Evolutionary conservation across 192 early-diverging fungal species (phyloP).

Genomic region (Coemansia sp.): DNA sequence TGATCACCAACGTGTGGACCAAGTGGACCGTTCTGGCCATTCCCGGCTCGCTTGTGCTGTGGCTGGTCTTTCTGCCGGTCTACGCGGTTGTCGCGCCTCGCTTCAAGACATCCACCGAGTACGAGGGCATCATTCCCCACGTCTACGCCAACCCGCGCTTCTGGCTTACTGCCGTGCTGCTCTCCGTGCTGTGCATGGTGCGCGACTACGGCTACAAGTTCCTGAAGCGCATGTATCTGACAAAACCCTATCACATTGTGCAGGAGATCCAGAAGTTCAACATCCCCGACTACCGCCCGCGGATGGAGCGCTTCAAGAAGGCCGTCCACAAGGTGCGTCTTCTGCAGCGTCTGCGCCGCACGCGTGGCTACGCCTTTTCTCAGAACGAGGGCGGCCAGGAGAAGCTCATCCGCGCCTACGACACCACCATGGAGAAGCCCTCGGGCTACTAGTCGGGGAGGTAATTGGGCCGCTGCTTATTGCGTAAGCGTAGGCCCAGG

Average conservation of each 20-base stretch:
- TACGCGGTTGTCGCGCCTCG: slow-evolving; percentile 77
- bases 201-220: slow-evolving; percentile 96
- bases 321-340: slow-evolving; percentile 96
- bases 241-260: slow-evolving; percentile 90
- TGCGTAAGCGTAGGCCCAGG: too few relatives aligned
- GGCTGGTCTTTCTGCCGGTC: slow-evolving; percentile 84
- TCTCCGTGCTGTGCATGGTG: slow-evolving; percentile 83
- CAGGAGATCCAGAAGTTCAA: slow-evolving; percentile 99
- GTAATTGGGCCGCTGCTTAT: background rate
- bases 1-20: slow-evolving; percentile 90
- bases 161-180: slow-evolving; percentile 83
- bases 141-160: slow-evolving; percentile 71
- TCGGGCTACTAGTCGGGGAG: slow-evolving; percentile 41
- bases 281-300: slow-evolving; percentile 95
- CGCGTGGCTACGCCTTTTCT: slow-evolving; percentile 95
- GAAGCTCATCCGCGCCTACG: slow-evolving; percentile 74
- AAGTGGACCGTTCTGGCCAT: slow-evolving; percentile 92
- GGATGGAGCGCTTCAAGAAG: slow-evolving; percentile 98
- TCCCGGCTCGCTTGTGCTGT: slow-evolving; percentile 85
- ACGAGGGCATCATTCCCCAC: slow-evolving; percentile 67
- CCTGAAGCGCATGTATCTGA: slow-evolving; percentile 75
- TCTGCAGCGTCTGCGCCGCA: slow-evolving; percentile 89
- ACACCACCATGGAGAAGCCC: slow-evolving; percentile 71
- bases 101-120: slow-evolving; percentile 68
- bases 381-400: slow-evolving; percentile 96